A percentile compares a stretch with the other conserved stretches of the same genome.
These are phyloP conservation scores for Pichia deserticola DNA, from an alignment of 805 yeast species.

Conservation along the genomic window DNA sequence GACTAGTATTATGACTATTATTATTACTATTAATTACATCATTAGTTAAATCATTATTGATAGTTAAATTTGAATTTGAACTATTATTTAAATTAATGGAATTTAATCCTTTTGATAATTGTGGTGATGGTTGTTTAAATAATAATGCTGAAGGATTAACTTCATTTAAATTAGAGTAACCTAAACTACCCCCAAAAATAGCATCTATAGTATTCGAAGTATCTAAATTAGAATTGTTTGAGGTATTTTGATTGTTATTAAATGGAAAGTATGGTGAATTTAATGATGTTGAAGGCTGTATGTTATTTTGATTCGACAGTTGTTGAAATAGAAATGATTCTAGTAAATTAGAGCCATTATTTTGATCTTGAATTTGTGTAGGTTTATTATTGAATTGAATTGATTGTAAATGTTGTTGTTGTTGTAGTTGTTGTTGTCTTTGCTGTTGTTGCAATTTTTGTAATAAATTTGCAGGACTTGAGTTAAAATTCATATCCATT, in stretches of 20 bases:
- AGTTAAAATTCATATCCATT: neutral
- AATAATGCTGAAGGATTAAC: neutral
- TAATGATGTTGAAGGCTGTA: neutral
- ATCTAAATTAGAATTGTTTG: neutral
- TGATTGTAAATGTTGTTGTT: neutral
- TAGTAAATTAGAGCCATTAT: constrained; percentile 3
- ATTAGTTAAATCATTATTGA: neutral
- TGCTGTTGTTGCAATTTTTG: constrained; percentile 4
- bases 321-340: constrained; percentile 10
- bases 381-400: neutral
- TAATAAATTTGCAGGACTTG: constrained; percentile 1
- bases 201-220: neutral
- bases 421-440: constrained; percentile 1
- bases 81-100: neutral
- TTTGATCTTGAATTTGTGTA: neutral
- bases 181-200: neutral
- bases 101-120: neutral
- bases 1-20: neutral
- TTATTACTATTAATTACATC: neutral
- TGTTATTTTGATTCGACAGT: constrained; percentile 1
- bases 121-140: neutral
- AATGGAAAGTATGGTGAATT: neutral
- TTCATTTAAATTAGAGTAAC: neutral
- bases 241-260: neutral
- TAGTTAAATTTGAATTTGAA: neutral